Percentiles rank a stretch among this genome's conserved stretches.
Evolutionary conservation across 129 eudicot species (phyloP).

Genomic region (Centaurea solstitialis): DNA sequence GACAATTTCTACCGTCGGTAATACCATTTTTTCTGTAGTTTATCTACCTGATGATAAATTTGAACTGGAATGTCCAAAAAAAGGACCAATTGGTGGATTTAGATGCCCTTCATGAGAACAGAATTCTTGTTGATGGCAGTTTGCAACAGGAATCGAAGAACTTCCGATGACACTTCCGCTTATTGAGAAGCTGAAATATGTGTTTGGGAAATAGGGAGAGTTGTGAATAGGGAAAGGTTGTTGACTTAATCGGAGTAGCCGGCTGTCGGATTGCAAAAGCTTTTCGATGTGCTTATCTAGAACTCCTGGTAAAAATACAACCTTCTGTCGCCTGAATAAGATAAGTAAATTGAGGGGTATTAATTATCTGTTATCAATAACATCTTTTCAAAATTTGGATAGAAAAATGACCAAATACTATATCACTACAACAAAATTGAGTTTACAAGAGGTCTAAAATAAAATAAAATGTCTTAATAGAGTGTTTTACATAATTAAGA

Average conservation of each 20-base stretch:
- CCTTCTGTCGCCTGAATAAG: conserved; percentile 44
- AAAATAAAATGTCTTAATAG: too few relatives aligned
- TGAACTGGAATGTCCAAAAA: not conserved
- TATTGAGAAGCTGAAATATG: not conserved
- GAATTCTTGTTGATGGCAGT: not conserved
- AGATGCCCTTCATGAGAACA: not conserved
- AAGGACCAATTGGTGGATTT: not conserved
- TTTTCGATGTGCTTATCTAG: conserved; percentile 44
- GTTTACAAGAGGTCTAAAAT: too few relatives aligned
- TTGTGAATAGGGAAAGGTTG: conserved; percentile 44
- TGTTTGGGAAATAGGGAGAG: conserved; percentile 21
- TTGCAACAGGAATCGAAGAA: not conserved
- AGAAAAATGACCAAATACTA: not conserved
- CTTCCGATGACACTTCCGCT: not conserved
- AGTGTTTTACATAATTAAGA: too few relatives aligned
- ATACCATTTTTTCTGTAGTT: too few relatives aligned
- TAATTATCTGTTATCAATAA: too few relatives aligned
- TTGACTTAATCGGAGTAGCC: conserved; percentile 28
- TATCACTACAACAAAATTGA: too few relatives aligned
- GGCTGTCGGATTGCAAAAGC: conserved; percentile 44
- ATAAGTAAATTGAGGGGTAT: not conserved
- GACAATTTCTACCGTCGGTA: too few relatives aligned
- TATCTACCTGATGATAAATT: conserved; percentile 11
- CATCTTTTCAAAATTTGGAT: not conserved
- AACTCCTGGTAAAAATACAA: conserved; percentile 28